Percentiles rank a stretch among this genome's conserved stretches.
Evolutionary conservation across 768 basidiomycete genomes (phyloP).

Genomic region (Neoboletus magnificus): DNA sequence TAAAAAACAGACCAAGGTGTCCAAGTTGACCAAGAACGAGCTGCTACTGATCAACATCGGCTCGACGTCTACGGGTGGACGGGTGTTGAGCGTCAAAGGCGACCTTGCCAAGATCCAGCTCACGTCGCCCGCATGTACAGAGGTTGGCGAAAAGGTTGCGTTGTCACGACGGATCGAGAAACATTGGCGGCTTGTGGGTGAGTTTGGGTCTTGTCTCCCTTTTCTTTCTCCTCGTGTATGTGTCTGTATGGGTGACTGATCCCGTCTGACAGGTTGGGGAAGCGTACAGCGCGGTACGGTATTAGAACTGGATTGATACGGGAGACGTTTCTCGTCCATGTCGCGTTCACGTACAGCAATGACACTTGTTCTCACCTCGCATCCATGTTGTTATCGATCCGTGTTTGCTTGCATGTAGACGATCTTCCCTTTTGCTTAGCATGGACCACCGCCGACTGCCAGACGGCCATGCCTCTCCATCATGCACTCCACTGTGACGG

Average conservation of each 20-base stretch:
- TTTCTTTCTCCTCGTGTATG: background rate
- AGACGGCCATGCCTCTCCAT: no score
- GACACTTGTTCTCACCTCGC: background rate
- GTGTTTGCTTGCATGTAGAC: background rate
- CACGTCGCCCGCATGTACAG: slow-evolving; percentile 93
- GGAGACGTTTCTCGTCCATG: background rate
- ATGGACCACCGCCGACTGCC: no score
- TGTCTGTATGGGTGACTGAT: background rate
- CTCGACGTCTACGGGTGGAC: slow-evolving; percentile 94
- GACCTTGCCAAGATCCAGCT: slow-evolving; percentile 93
- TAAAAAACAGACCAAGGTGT: slow-evolving; percentile 96
- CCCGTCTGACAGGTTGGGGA: slow-evolving; percentile 49
- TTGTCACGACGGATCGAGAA: slow-evolving; percentile 93
- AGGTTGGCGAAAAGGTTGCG: slow-evolving; percentile 97
- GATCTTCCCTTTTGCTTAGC: background rate
- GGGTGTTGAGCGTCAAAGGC: slow-evolving; percentile 90
- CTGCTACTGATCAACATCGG: slow-evolving; percentile 96
- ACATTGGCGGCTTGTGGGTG: slow-evolving; percentile 95
- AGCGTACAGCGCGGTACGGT: slow-evolving; percentile 84
- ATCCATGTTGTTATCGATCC: background rate
- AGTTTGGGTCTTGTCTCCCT: slow-evolving; percentile 31
- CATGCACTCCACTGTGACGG: no score
- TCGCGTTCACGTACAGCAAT: background rate
- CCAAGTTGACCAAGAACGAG: slow-evolving; percentile 89
- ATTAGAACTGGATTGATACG: slow-evolving; percentile 65